Conservation (phyloP, 768 basidiomycete species). For the Auricularia heimuer region DNA sequence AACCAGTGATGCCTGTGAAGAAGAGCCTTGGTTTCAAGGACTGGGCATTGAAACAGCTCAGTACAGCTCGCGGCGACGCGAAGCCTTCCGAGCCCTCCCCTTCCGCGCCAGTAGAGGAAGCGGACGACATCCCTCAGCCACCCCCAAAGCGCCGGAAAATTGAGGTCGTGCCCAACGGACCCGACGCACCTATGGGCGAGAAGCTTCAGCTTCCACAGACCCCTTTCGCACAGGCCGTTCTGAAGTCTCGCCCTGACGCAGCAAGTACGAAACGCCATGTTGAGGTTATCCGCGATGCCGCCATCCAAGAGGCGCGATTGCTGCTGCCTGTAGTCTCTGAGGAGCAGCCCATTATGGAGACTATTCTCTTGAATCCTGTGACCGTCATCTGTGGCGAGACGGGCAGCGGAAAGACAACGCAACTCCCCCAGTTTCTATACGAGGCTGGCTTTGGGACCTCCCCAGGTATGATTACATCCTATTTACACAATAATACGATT, state of each 20-base stretch:
- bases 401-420: conserved; percentile 96
- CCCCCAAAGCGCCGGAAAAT: conserved; percentile 14
- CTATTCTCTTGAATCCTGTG: conserved; percentile 76
- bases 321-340: conserved; percentile 84
- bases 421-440: conserved; percentile 96
- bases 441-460: conserved; percentile 85
- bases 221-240: conserved; percentile 46
- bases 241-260: conserved; percentile 10
- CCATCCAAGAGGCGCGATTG: conserved; percentile 67
- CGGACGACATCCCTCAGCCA: neutral
- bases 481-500: too few species aligned
- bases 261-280: conserved; percentile 20
- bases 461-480: conserved; percentile 35
- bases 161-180: conserved; percentile 25
- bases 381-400: conserved; percentile 91
- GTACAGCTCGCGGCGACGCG: conserved; percentile 14
- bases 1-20: conserved; percentile 18
- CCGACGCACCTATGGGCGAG: conserved; percentile 76
- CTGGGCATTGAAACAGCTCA: conserved; percentile 80
- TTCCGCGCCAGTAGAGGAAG: neutral
- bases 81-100: conserved; percentile 7
- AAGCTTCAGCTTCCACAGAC: conserved; percentile 57
- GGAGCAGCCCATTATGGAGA: conserved; percentile 91
- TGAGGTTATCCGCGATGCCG: conserved; percentile 50
- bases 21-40: conserved; percentile 64